Evolutionary conservation across 2,329 filamentous ascomycete species (phyloP), one percentile per base, ranked within the genome.

Genomic region (Dothideomycetes sp.): DNA sequence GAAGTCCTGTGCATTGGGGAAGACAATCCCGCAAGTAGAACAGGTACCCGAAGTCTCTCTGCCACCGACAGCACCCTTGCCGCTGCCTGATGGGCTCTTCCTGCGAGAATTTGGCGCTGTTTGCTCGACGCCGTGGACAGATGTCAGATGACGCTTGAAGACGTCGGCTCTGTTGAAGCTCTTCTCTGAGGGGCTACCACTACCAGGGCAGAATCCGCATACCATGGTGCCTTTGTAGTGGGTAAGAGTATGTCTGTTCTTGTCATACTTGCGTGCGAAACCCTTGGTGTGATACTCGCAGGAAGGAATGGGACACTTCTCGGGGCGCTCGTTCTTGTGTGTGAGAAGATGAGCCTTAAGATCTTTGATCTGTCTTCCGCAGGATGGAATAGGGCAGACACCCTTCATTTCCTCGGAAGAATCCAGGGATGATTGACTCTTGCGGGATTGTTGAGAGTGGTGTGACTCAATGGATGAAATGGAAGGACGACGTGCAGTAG

Each of bases 221-320:
- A 94, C 85, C 88, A 94, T 94, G 36, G 84, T 94, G 31, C 88
- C 88, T 65, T 94, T 94, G 73, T 94, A 95, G 60, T 95, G 88
- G 4, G 88, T 95, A 46, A 94, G 64, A 4, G 87, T 94, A 60
- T 95, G 88, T 33, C 88, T 72, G 64, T 94, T 94, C 72, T 94
- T 94, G 69, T 95, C 88, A 58, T 95, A 95, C 64, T 94, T 94
- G 52, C 88, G 75, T 9, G 88, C 87, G 56, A 95, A 95, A 3
- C 88, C 88, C 64, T 94, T 94, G 55, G 75, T 68, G 66, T 94
- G 81, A 63, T 94, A 95, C 54, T 94, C 86, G 67, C 88, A 95
- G 0, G 80, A 91, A 42, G 81, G 71, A 50, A 94, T 94, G 1
- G 88, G 88, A 63, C 88, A 95, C 66, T 95, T 95, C 58, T 94